Evolutionary conservation across 306 rosid species (phyloP).

Genomic region (Astragalus glycyphyllos): DNA sequence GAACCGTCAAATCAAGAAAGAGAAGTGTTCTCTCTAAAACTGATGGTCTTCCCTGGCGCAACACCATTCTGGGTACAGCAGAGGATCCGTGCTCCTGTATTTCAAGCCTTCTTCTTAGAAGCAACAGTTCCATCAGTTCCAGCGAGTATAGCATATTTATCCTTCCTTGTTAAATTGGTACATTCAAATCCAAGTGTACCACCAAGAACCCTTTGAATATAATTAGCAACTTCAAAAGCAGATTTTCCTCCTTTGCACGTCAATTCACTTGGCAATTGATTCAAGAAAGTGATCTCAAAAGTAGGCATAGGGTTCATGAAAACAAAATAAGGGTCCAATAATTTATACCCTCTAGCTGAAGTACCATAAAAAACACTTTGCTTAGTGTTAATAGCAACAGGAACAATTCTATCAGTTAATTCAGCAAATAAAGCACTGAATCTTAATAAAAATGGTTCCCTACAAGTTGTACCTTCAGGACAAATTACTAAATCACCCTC

Average conservation of each 20-base stretch:
- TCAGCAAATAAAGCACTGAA: conserved; percentile 95
- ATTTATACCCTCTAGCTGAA: conserved; percentile 63
- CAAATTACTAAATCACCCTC: conserved; percentile 90
- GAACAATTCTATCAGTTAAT: conserved; percentile 77
- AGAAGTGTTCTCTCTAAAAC: too few relatives aligned
- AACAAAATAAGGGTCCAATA: conserved; percentile 86
- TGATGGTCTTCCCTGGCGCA: too few relatives aligned
- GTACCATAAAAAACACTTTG: conserved; percentile 86
- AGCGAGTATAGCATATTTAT: conserved; percentile 73
- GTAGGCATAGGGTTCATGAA: conserved; percentile 92
- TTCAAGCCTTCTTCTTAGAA: conserved; percentile 48
- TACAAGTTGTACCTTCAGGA: conserved; percentile 94
- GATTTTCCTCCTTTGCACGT: conserved; percentile 85
- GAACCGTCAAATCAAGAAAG: too few relatives aligned
- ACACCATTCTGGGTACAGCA: too few relatives aligned
- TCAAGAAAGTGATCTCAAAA: conserved; percentile 82
- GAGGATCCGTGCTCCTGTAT: not conserved
- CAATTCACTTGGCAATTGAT: conserved; percentile 68
- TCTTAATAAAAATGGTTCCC: conserved; percentile 79
- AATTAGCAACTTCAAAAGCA: conserved; percentile 81
- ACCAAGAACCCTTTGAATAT: conserved; percentile 79
- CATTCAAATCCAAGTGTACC: conserved; percentile 92
- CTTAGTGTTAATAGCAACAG: conserved; percentile 83
- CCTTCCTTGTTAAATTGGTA: conserved; percentile 83
- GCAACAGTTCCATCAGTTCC: conserved; percentile 86